Conservation (phyloP, 2,329 filamentous ascomycete species). For the Aspergillus ibericus region DNA sequence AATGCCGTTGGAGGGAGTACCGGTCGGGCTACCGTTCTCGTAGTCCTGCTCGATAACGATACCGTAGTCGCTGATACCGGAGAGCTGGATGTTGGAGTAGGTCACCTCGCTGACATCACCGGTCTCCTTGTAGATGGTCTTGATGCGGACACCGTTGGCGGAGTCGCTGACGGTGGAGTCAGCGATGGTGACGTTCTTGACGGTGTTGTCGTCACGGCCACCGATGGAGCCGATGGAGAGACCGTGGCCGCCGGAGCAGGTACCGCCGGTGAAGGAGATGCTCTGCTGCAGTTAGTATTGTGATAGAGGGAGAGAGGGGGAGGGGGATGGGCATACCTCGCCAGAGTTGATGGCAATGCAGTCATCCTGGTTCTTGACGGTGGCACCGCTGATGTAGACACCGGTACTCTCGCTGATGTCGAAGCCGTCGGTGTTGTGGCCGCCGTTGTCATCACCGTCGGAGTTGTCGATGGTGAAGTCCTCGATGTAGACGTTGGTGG, state of each 20-base stretch:
- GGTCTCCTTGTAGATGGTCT: constrained; percentile 54
- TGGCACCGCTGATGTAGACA: constrained; percentile 53
- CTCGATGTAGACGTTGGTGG: constrained; percentile 53
- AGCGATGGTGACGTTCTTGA: constrained; percentile 54
- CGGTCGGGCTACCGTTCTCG: constrained; percentile 48
- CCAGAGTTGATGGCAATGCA: constrained; percentile 61
- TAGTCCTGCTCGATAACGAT: constrained; percentile 63
- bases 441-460: constrained; percentile 49
- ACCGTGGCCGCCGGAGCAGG: constrained; percentile 48
- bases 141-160: constrained; percentile 60
- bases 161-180: constrained; percentile 54
- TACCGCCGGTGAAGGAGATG: constrained; percentile 30
- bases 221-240: constrained; percentile 61
- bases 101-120: constrained; percentile 55
- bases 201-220: constrained; percentile 55
- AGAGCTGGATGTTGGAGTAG: constrained; percentile 55
- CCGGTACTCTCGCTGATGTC: constrained; percentile 43
- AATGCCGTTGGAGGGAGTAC: constrained; percentile 39
- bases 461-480: constrained; percentile 60
- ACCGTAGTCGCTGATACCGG: constrained; percentile 44
- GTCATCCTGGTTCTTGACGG: constrained; percentile 60
- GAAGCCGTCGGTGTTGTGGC: constrained; percentile 55
- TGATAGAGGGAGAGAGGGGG: too few relatives aligned
- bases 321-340: constrained; percentile 37
- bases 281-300: constrained; percentile 13